Evolutionary conservation across 805 yeast species (phyloP).

Genomic region (Saccharomyces paradoxus): DNA sequence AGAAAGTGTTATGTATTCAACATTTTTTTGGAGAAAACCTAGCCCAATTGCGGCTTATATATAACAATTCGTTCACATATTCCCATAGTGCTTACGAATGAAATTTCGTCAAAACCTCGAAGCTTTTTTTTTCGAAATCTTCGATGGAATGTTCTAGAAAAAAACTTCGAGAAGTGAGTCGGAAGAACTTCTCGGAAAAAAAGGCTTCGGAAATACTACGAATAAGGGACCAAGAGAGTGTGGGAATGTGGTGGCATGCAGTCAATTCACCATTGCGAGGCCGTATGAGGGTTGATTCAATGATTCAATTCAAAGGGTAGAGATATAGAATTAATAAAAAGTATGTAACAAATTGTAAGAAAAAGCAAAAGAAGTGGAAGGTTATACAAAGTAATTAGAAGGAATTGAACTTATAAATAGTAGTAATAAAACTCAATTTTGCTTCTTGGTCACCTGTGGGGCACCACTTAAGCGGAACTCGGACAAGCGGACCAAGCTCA

Average conservation of each 20-base stretch:
- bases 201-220: neutral
- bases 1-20: neutral
- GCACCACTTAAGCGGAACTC: constrained; percentile 8
- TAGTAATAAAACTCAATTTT: neutral
- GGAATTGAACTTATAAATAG: neutral
- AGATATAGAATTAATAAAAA: neutral
- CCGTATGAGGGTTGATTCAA: neutral
- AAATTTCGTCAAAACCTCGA: neutral
- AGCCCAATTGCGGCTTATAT: neutral
- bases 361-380: neutral
- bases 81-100: neutral
- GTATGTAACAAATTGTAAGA: neutral
- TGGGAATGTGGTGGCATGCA: neutral
- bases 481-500: constrained; percentile 8
- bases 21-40: neutral
- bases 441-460: constrained; percentile 1
- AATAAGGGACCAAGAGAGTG: neutral
- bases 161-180: neutral
- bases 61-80: neutral
- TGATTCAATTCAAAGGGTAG: neutral
- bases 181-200: neutral
- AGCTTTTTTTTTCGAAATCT: constrained; percentile 2
- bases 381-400: neutral
- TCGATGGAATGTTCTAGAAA: constrained; percentile 10
- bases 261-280: neutral